These are phyloP conservation scores for Volvariella surrecta DNA, from an alignment of 1,284 basidiomycete genomes.

Conservation along the genomic window DNA sequence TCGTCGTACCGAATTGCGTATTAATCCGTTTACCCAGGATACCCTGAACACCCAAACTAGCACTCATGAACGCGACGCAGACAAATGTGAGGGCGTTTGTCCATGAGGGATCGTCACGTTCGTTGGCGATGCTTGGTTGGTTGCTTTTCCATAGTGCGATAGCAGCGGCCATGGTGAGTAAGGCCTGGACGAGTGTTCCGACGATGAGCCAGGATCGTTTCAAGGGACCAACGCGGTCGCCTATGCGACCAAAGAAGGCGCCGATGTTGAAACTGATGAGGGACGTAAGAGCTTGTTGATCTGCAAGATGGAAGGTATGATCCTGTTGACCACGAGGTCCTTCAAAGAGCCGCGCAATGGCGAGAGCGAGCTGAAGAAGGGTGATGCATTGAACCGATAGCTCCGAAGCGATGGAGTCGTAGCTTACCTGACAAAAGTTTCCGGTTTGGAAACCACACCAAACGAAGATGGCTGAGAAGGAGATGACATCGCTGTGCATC, in stretches of 20 bases:
- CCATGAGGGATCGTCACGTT: slow-evolving; percentile 61
- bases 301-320: slow-evolving; percentile 60
- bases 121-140: slow-evolving; percentile 43
- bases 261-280: slow-evolving; percentile 68
- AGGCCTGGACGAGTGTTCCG: slow-evolving; percentile 65
- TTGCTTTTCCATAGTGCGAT: slow-evolving; percentile 59
- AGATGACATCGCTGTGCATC: slow-evolving; percentile 54
- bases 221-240: slow-evolving; percentile 62
- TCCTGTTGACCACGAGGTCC: slow-evolving; percentile 38
- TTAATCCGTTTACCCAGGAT: slow-evolving; percentile 77
- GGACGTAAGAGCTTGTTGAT: slow-evolving; percentile 76
- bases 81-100: slow-evolving; percentile 56
- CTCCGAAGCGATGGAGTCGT: not conserved
- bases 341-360: slow-evolving; percentile 46
- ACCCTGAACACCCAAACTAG: slow-evolving; percentile 74
- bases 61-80: slow-evolving; percentile 68
- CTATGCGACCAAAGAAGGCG: slow-evolving; percentile 62
- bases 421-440: slow-evolving; percentile 53
- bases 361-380: slow-evolving; percentile 21
- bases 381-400: slow-evolving; percentile 1
- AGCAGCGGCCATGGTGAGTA: slow-evolving; percentile 68
- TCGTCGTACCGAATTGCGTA: slow-evolving; percentile 72
- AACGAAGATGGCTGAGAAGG: slow-evolving; percentile 75
- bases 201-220: slow-evolving; percentile 68
- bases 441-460: slow-evolving; percentile 88